These are phyloP conservation scores for Dentipellis fragilis DNA, from an alignment of 768 basidiomycete species.

Conservation along the genomic window DNA sequence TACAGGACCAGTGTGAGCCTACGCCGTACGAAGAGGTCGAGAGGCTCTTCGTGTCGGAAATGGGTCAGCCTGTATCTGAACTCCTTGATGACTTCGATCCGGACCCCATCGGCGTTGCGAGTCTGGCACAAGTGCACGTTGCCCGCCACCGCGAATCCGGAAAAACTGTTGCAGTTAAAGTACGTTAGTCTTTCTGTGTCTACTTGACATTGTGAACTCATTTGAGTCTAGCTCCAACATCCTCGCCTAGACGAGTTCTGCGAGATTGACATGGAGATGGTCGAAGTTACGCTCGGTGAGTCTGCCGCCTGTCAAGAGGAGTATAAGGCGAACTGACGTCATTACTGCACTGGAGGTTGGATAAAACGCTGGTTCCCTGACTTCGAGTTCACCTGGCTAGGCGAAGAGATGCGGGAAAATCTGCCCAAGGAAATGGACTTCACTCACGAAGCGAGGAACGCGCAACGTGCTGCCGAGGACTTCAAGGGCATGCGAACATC, in stretches of 20 bases:
- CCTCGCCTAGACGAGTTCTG: slow-evolving; percentile 90
- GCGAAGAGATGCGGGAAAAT: slow-evolving; percentile 91
- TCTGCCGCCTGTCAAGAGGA: neutral
- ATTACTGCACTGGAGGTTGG: slow-evolving; percentile 38
- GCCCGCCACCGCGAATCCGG: slow-evolving; percentile 66
- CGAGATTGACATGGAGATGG: slow-evolving; percentile 83
- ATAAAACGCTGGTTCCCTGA: slow-evolving; percentile 92
- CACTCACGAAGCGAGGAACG: slow-evolving; percentile 79
- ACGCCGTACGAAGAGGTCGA: slow-evolving; percentile 75
- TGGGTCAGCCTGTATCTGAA: slow-evolving; percentile 60
- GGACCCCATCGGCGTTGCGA: slow-evolving; percentile 88
- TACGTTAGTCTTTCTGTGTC: slow-evolving; percentile 18
- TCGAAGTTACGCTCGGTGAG: slow-evolving; percentile 61
- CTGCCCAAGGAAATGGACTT: slow-evolving; percentile 95
- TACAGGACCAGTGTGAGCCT: slow-evolving; percentile 91
- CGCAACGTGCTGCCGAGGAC: slow-evolving; percentile 56
- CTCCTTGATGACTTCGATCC: slow-evolving; percentile 83
- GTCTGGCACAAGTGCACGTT: slow-evolving; percentile 91
- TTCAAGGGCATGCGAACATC: slow-evolving; percentile 67
- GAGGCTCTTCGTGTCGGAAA: slow-evolving; percentile 67
- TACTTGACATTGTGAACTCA: slow-evolving; percentile 1
- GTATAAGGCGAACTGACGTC: no score
- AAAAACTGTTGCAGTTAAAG: slow-evolving; percentile 79
- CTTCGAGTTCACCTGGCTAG: slow-evolving; percentile 87
- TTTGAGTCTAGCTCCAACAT: slow-evolving; percentile 60